Evolutionary conservation across 1,284 basidiomycete species (phyloP), one percentile per base, ranked within the genome.

Genomic region (Cryptococcus sp.): DNA sequence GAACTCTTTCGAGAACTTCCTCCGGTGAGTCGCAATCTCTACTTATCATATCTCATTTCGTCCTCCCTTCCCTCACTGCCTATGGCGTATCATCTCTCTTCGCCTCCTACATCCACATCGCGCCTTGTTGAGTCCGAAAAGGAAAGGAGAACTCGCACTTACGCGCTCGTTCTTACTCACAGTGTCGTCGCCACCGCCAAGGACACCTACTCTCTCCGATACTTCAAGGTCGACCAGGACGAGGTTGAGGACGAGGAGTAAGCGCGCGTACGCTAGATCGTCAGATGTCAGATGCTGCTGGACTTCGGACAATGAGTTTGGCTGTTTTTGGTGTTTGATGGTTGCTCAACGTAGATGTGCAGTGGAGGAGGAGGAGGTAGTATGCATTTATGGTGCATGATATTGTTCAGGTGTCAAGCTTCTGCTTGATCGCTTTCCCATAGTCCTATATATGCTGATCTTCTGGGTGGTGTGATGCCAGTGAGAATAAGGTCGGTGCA

Each of bases 171-270:
- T 16, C 27, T 20, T 31, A 3, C 8, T 22, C 6, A 16, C 62
- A 87, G 87, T 60, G 91, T 94, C 66, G 90, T 94, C 68, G 91
- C 92, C 45, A 87, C 90, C 40, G 85, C 87, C 54, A 93, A 93
- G 81, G 91, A 94, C 79, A 85, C 84, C 67, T 95, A 94, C 81
- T 87, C 91, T 75, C 87, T 95, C 65, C 85, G 88, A 69, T 94
- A 93, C 87, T 94, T 92, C 85, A 93, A 93, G 81, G 92, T 94
- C 69, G 88, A 89, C 89, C 90, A 84, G 70, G 88, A 79, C 65
- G 79, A 79, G 76, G 79, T 74, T 68, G 78, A 73, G 57, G 78
- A 79, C 50, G 80, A 78, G 67, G 78, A 79, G 70, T 79, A 77
- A 56, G 59, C 49, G 59, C 50, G 17, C 31, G 31, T 13, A 8